Evolutionary conservation across 2,329 filamentous ascomycete genomes (phyloP).

Genomic region (Neonectria ditissima): DNA sequence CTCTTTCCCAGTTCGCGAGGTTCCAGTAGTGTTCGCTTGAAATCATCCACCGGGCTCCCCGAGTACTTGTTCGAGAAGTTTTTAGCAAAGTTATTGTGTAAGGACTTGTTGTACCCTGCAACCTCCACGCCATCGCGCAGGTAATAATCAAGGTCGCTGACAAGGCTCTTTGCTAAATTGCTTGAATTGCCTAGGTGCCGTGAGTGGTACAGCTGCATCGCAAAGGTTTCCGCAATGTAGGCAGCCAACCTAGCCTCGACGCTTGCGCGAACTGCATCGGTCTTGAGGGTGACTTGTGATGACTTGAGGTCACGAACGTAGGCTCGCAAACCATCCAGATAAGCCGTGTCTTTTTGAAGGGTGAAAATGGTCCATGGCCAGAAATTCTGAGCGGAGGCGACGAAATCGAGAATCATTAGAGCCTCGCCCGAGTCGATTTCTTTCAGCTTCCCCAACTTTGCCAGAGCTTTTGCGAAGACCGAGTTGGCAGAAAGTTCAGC

Average conservation of each 20-base stretch:
- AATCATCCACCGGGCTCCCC: conserved; percentile 77
- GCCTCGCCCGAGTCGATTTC: conserved; percentile 73
- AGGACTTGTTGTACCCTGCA: conserved; percentile 85
- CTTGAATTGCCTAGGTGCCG: conserved; percentile 78
- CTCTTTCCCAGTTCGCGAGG: conserved; percentile 75
- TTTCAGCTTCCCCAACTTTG: conserved; percentile 74
- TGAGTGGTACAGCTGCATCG: conserved; percentile 89
- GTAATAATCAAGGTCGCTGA: conserved; percentile 83
- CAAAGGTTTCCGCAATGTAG: conserved; percentile 86
- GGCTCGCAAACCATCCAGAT: conserved; percentile 77
- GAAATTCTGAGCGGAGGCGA: conserved; percentile 88
- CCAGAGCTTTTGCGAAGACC: conserved; percentile 79
- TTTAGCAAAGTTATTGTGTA: conserved; percentile 85
- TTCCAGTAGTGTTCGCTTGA: conserved; percentile 80
- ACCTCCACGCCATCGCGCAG: conserved; percentile 81
- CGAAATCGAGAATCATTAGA: conserved; percentile 84
- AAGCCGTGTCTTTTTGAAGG: conserved; percentile 77
- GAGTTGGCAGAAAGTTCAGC: conserved; percentile 67
- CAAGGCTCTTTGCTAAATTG: conserved; percentile 75
- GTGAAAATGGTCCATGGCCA: conserved; percentile 95
- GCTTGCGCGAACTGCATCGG: conserved; percentile 68
- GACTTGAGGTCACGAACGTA: conserved; percentile 73
- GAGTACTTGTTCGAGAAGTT: conserved; percentile 86
- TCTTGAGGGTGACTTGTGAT: conserved; percentile 63
- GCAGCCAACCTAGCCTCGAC: conserved; percentile 80